Base-by-base conservation (phyloP, 2,329 filamentous ascomycete species). In the Fusarium guadeloupense region DNA sequence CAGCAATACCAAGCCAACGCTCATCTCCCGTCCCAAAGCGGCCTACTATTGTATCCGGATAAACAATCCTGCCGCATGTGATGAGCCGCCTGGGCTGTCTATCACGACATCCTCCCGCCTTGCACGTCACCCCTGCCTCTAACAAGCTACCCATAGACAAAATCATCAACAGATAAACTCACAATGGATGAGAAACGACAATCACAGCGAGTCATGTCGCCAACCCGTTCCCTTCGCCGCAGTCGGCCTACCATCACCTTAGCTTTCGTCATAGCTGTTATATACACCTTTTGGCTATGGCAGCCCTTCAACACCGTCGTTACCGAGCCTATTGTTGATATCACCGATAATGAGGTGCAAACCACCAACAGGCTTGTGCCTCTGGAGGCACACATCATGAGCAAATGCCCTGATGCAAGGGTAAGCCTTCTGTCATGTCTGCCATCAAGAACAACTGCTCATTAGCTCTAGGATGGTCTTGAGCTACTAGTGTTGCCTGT, bases 381-480 rank as follows among this genome's bases (percentile, higher is more conserved):
- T 5, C 78, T 99, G 3, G 95, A 99, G 75, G 91, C 92, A 51
- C 94, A 98, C 75, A 95, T 98, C 69, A 99, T 98, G 89, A 91
- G 88, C 78, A 97, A 98, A 82, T 99, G 95, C 71, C 93, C 94
- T 0, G 95, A 99, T 76, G 93, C 95, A 3, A 84, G 83, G 74
- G 83, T 85, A 71, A 10, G n/a, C 10, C 25, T 13, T 28, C 31
- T 34, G 4, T 26, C 9, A 33, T 14, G 14, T 35, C 23, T 34
- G 8, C 10, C 30, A 25, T 30, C 10, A 25, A n/a, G 21, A 23
- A 16, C 51, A 26, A 37, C 12, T 47, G 14, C 46, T 69, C 37
- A 69, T 50, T 20, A 25, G n/a, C 21, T 41, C 13, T 56, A 84
- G 81, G 89, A 92, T 72, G 97, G 94, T 71, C 81, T 99, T 17